Evolutionary conservation across 441 rosid species (phyloP), one percentile per base, ranked within the genome.

Genomic region (Pelargonium cotyledonis): DNA sequence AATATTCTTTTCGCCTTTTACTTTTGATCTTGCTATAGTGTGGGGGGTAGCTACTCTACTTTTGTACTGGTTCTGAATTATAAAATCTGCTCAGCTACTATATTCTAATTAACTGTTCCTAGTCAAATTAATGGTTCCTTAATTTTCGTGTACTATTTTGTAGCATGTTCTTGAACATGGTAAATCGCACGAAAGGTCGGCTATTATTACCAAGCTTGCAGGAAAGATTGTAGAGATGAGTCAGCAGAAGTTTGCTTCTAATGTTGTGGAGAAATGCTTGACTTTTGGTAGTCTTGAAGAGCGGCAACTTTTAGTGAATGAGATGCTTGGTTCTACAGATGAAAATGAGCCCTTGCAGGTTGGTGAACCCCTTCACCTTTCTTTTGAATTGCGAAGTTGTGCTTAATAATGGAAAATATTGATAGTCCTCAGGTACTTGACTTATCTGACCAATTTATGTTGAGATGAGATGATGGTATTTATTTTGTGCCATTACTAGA

Each of bases 321-420:
- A 91, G 84, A 91, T 91, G 96, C 89, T 91, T 35, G 97, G 96
- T 70, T 69, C 87, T 18, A 91, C 96, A 9, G 96, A 91, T 75
- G 96, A 91, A 77, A 91, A 91, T 53, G 92, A 89, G 82, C 97
- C 97, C 78, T 95, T 91, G 78, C 97, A 91, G 97, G 97, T 90
- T 63, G 79, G 80, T 74, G 51, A 60, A 38, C 63, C 29, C 47
- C 4, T 49, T 31, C 61, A 49, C 51, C 35, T 61, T 7, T 68
- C 40, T 19, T 43, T 18, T 18, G 10, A 18, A 57, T 19, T 57
- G 62, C 62, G 19, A 57, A 40, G 40, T 35, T 3, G 29, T 58
- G 19, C 63, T 19, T 12, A 58, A 58, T 57, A 21, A 60, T 21
- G n/a, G 6, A 60, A 60, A 40, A 3, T 23, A 19, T 53, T 53